Conservation (phyloP, 176 grass and related monocot genomes). For the Elymus sibiricus region DNA sequence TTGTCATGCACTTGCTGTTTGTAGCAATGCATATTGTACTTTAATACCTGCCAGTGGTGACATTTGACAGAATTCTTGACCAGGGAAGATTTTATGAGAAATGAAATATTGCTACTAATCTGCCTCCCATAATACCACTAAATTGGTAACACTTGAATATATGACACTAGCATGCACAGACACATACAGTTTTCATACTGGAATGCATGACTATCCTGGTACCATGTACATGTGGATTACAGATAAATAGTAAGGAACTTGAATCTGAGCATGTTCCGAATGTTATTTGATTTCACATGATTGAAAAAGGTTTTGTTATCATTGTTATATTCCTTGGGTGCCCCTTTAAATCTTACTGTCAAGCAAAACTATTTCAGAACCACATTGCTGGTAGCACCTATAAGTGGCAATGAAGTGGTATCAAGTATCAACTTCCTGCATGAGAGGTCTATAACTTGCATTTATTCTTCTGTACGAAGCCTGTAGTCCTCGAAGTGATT, state of each 20-base stretch:
- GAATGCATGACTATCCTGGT: background rate
- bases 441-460: background rate
- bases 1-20: slow-evolving; percentile 3
- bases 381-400: background rate
- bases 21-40: background rate
- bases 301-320: background rate
- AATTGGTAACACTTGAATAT: slow-evolving; percentile 1
- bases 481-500: background rate
- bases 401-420: background rate
- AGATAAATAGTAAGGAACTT: background rate
- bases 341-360: slow-evolving; percentile 3
- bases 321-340: background rate
- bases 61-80: background rate
- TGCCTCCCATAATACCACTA: background rate
- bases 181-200: slow-evolving; percentile 12
- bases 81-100: background rate
- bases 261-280: background rate
- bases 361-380: background rate
- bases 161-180: background rate
- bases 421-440: slow-evolving; percentile 4
- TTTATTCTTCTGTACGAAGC: slow-evolving; percentile 3
- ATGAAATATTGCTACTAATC: background rate
- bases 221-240: background rate
- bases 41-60: background rate
- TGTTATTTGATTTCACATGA: slow-evolving; percentile 9